Evolutionary conservation across 2,329 filamentous ascomycete species (phyloP).

Genomic region (Ustilaginoidea virens): DNA sequence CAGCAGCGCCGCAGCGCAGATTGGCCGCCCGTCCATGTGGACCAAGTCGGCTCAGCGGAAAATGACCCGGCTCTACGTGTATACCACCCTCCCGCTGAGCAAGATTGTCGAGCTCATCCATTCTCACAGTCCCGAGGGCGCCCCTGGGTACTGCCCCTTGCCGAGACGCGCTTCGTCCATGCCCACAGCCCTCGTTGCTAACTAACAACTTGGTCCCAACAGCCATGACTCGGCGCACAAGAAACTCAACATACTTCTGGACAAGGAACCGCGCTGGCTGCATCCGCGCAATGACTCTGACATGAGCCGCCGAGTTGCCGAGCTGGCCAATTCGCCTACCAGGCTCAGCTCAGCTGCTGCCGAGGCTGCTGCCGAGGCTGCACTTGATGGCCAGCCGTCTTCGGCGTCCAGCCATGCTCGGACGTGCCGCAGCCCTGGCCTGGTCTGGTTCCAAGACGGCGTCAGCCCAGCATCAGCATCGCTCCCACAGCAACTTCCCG

Average conservation of each 20-base stretch:
- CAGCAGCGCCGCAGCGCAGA: conserved; percentile 6
- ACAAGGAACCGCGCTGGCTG: conserved; percentile 43
- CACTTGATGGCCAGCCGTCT: background rate
- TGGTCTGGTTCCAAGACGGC: conserved; percentile 2
- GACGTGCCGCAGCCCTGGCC: conserved; percentile 4
- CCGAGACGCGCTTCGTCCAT: background rate
- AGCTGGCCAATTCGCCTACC: conserved; percentile 24
- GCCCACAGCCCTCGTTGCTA: background rate
- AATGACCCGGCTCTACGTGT: conserved; percentile 39
- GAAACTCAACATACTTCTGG: conserved; percentile 38
- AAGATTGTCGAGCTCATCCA: conserved; percentile 34
- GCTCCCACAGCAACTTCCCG: background rate
- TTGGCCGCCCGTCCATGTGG: conserved; percentile 42
- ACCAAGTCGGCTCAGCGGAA: conserved; percentile 35
- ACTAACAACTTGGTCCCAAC: conserved; percentile 3
- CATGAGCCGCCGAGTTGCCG: conserved; percentile 33
- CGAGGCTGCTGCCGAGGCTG: too few relatives aligned
- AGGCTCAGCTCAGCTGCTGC: conserved; percentile 8
- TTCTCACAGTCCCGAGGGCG: conserved; percentile 22
- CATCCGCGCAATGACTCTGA: conserved; percentile 34
- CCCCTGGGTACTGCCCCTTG: conserved; percentile 28
- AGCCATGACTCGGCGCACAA: conserved; percentile 45
- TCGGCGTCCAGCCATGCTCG: background rate
- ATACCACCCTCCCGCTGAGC: conserved; percentile 34
- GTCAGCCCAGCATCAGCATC: conserved; percentile 3